Base-by-base conservation (phyloP, 352 stramenopile species). In the Pythium folliculosum region DNA sequence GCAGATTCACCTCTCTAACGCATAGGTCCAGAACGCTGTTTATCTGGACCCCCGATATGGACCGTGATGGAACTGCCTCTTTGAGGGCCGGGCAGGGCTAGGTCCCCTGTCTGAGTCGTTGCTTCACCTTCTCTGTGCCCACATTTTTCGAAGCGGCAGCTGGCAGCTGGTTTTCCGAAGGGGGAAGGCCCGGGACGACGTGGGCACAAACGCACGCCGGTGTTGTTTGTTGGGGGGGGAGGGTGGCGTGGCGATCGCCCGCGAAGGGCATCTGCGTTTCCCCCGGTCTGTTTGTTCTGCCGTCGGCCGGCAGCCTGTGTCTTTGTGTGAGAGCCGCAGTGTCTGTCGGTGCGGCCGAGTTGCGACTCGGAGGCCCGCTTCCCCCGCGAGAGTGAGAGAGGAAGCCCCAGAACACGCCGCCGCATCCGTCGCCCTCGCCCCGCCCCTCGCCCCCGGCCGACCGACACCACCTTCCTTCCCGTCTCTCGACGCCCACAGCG, bases 91-190 rank as follows among this genome's bases (percentile, higher is more conserved):
- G 65, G 21, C 23, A 61, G 65, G 65, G 65, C 43, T 71, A 66
- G 65, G 52, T 47, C 19, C 51, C 56, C 56, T 57, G 27, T 66
- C 56, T 58, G 65, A 70, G 55, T 70, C 66, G 65, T 66, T 71
- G 65, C 65, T 63, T 71, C 50, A 55, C 52, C 45, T 71, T 66
- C 65, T 71, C 58, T 66, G 63, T 60, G 54, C 63, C 55, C 56
- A 71, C 65, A 66, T 71, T 71, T 70, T 71, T 71, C 65, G 65
- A 71, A 71, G 65, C 65, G 35, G 63, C 63, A 66, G 65, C 50
- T 57, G 49, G 38, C 65, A 66, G 65, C 51, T 59, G 50, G 52
- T 12, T 23, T 23, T 38, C 43, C 43, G 52, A 30, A 22, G 45
- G 52, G 44, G 50, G 52, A 2, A 27, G 38, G 48, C 12, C 43